A percentile compares a stretch with the other conserved stretches of the same genome.
These are phyloP conservation scores for Silene noctiflora DNA, from an alignment of 179 eudicot species.

Conservation along the genomic window DNA sequence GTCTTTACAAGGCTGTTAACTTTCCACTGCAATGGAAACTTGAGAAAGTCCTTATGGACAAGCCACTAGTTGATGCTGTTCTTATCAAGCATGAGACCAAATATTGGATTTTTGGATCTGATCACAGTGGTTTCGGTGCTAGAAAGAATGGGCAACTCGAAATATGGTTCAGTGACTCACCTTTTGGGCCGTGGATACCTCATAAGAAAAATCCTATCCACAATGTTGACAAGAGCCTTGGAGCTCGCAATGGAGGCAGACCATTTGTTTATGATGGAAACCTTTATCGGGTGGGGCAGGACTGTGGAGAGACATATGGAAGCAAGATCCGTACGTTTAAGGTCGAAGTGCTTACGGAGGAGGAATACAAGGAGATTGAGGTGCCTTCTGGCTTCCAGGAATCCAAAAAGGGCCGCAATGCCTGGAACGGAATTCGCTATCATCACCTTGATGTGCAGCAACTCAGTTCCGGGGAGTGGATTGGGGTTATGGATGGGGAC, in stretches of 20 bases:
- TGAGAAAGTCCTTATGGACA: slow-evolving; percentile 62
- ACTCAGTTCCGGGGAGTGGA: slow-evolving; percentile 72
- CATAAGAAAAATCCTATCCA: slow-evolving; percentile 78
- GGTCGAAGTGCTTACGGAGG: slow-evolving; percentile 53
- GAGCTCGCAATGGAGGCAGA: slow-evolving; percentile 91
- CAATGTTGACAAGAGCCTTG: slow-evolving; percentile 51
- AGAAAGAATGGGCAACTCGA: slow-evolving; percentile 74
- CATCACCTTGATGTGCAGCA: slow-evolving; percentile 83
- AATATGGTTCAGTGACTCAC: slow-evolving; percentile 87
- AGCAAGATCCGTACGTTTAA: slow-evolving; percentile 57
- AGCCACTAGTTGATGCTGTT: slow-evolving; percentile 81
- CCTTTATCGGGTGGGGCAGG: slow-evolving; percentile 86
- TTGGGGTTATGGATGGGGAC: slow-evolving; percentile 84
- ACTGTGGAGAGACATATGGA: slow-evolving; percentile 81
- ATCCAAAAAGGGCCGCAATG: slow-evolving; percentile 69
- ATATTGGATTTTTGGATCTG: slow-evolving; percentile 94
- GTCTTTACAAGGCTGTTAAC: slow-evolving; percentile 62
- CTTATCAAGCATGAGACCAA: slow-evolving; percentile 49
- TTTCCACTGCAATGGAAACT: slow-evolving; percentile 82
- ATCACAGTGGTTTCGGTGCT: slow-evolving; percentile 63
- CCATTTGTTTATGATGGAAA: slow-evolving; percentile 62
- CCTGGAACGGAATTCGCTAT: slow-evolving; percentile 84
- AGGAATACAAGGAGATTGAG: slow-evolving; percentile 68
- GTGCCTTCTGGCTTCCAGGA: slow-evolving; percentile 56
- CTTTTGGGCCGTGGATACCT: slow-evolving; percentile 88